A percentile compares a stretch with the other conserved stretches of the same genome.
Conservation (phyloP, 768 basidiomycete species). For the Ramaria sp. region DNA sequence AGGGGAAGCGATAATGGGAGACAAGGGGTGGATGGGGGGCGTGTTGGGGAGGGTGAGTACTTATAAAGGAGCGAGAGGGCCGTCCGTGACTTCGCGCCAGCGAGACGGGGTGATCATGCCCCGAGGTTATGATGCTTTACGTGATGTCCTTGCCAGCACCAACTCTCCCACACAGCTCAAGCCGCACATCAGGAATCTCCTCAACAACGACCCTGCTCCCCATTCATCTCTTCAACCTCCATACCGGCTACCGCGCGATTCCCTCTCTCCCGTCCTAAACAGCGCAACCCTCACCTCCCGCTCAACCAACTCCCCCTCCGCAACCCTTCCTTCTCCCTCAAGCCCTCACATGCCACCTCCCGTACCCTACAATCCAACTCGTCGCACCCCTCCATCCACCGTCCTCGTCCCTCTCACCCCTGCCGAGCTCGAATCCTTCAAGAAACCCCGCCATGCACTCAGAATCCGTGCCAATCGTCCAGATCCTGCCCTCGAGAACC, state of each 20-base stretch:
- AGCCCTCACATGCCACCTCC: conserved; percentile 20
- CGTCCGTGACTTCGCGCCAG: background rate
- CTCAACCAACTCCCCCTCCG: conserved; percentile 12
- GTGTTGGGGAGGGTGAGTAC: background rate
- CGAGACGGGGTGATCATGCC: conserved; percentile 3
- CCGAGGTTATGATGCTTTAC: conserved; percentile 10
- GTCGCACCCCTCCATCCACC: conserved; percentile 48
- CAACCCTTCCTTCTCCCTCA: conserved; percentile 18
- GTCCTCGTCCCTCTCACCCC: conserved; percentile 56
- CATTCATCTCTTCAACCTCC: conserved; percentile 18
- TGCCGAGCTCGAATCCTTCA: conserved; percentile 47
- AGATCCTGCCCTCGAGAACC: conserved; percentile 41
- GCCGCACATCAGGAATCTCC: conserved; percentile 2
- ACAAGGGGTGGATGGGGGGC: too few relatives aligned
- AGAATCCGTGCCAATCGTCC: conserved; percentile 25
- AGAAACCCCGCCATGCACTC: conserved; percentile 11
- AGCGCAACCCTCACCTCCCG: conserved; percentile 28
- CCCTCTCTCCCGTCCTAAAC: conserved; percentile 18
- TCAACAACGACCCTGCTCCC: conserved; percentile 8
- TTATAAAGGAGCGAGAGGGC: background rate
- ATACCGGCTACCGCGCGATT: conserved; percentile 16
- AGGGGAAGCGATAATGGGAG: too few relatives aligned
- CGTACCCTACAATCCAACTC: conserved; percentile 55
- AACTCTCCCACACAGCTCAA: conserved; percentile 8
- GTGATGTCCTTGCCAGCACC: conserved; percentile 9